A percentile compares a stretch with the other conserved stretches of the same genome.
phyloP scores from a whole-genome alignment of 371 early-diverging fungal genomes.

The Mortierella sp. region DNA sequence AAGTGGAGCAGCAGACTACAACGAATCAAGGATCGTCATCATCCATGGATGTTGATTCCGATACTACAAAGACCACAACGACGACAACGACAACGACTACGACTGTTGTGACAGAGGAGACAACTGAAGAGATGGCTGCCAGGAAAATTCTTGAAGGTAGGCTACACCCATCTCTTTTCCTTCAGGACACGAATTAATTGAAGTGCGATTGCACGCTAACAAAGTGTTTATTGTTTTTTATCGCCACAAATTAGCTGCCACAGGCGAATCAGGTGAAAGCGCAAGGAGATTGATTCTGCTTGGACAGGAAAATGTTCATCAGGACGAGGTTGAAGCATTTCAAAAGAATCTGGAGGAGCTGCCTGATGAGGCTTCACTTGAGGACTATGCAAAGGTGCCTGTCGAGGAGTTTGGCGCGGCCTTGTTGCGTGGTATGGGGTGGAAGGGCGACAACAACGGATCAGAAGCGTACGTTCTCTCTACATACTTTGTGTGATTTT shows the following conservation, averaged over 20 bases:
- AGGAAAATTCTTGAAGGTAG: conserved; percentile 70
- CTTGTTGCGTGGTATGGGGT: conserved; percentile 93
- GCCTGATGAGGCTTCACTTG: conserved; percentile 78
- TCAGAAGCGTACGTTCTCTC: conserved; percentile 41
- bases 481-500: neutral
- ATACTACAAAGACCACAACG: conserved; percentile 3
- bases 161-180: neutral
- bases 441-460: conserved; percentile 74
- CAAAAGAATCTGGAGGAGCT: conserved; percentile 65
- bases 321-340: conserved; percentile 66
- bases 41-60: conserved; percentile 14
- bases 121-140: conserved; percentile 71
- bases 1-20: conserved; percentile 7
- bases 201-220: neutral
- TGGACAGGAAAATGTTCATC: conserved; percentile 55
- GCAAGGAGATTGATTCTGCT: conserved; percentile 60
- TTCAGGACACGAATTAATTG: neutral
- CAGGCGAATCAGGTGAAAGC: conserved; percentile 62
- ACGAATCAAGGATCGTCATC: neutral
- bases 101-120: conserved; percentile 50
- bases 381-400: conserved; percentile 88
- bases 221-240: neutral
- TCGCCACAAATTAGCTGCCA: conserved; percentile 57
- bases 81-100: conserved; percentile 17
- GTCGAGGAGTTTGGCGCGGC: conserved; percentile 94